A percentile compares a stretch with the other conserved stretches of the same genome.
Conservation (phyloP, 1,284 basidiomycete species). For the Gomphus bonarii region DNA sequence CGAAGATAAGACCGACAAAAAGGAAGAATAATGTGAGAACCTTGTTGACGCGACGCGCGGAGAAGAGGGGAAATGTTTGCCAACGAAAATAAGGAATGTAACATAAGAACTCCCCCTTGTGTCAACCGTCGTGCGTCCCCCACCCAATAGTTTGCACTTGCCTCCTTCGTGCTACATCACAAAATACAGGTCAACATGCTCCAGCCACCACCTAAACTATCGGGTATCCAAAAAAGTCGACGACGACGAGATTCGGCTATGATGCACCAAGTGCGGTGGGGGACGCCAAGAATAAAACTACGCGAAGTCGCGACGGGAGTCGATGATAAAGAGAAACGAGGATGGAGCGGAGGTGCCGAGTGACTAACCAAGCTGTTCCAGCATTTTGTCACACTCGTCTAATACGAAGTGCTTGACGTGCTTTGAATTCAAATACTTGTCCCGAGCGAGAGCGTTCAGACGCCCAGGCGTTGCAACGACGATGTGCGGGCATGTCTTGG, state of each 20-base stretch:
- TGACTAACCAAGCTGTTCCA: slow-evolving; percentile 99
- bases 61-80: slow-evolving; percentile 23
- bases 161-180: slow-evolving; percentile 1
- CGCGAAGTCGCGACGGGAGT: slow-evolving; percentile 14
- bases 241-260: slow-evolving; percentile 7
- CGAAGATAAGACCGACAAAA: slow-evolving; percentile 26
- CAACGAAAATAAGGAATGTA: slow-evolving; percentile 5
- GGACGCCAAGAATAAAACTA: slow-evolving; percentile 17
- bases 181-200: slow-evolving; percentile 2
- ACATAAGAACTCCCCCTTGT: not conserved
- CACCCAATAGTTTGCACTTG: not conserved
- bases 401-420: slow-evolving; percentile 98
- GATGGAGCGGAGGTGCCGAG: slow-evolving; percentile 50
- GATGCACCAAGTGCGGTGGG: not conserved
- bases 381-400: slow-evolving; percentile 99
- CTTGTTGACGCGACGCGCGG: slow-evolving; percentile 33
- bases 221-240: not conserved
- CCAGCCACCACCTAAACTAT: not conserved
- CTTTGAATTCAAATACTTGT: slow-evolving; percentile 87
- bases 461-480: slow-evolving; percentile 97
- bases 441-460: slow-evolving; percentile 84
- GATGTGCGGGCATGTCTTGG: slow-evolving; percentile 97
- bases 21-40: slow-evolving; percentile 46
- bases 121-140: not conserved
- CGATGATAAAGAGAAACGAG: slow-evolving; percentile 11